Conservation (phyloP, 768 basidiomycete genomes). For the Boletus sp. region DNA sequence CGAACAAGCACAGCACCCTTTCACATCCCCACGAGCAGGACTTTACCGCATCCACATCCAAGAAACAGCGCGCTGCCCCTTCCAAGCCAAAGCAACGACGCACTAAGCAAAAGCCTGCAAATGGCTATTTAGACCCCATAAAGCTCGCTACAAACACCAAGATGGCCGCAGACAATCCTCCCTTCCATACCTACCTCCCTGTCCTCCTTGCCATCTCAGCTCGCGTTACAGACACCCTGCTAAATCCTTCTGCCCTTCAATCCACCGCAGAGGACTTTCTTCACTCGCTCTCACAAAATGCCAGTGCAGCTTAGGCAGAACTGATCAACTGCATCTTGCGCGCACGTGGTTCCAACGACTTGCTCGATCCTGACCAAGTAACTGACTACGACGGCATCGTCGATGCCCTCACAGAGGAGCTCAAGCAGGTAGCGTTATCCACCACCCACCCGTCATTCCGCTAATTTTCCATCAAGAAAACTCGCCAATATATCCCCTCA, state of each 20-base stretch:
- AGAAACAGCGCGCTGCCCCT: constrained; percentile 46
- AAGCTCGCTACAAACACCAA: constrained; percentile 72
- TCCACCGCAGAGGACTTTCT: constrained; percentile 90
- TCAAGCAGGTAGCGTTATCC: constrained; percentile 66
- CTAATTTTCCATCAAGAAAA: constrained; percentile 54
- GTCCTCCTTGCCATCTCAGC: constrained; percentile 5
- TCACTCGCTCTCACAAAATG: constrained; percentile 68
- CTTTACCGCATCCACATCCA: constrained; percentile 33
- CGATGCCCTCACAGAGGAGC: constrained; percentile 74
- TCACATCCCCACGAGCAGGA: constrained; percentile 44
- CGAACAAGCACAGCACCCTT: constrained; percentile 51
- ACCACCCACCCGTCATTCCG: background rate
- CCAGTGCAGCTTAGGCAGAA: constrained; percentile 75
- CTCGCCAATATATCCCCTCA: constrained; percentile 85
- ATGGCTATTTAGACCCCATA: constrained; percentile 60
- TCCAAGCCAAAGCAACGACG: constrained; percentile 29
- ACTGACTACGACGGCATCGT: constrained; percentile 86
- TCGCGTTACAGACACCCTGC: constrained; percentile 76
- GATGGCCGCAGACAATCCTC: constrained; percentile 77
- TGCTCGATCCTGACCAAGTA: constrained; percentile 80
- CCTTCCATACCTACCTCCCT: constrained; percentile 83
- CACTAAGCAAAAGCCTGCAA: constrained; percentile 37
- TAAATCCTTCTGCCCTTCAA: constrained; percentile 85
- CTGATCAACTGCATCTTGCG: constrained; percentile 88
- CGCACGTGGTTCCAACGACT: constrained; percentile 89